These are phyloP conservation scores for Pseudogymnoascus pannorum DNA, from an alignment of 2,329 filamentous ascomycete genomes.

Conservation along the genomic window DNA sequence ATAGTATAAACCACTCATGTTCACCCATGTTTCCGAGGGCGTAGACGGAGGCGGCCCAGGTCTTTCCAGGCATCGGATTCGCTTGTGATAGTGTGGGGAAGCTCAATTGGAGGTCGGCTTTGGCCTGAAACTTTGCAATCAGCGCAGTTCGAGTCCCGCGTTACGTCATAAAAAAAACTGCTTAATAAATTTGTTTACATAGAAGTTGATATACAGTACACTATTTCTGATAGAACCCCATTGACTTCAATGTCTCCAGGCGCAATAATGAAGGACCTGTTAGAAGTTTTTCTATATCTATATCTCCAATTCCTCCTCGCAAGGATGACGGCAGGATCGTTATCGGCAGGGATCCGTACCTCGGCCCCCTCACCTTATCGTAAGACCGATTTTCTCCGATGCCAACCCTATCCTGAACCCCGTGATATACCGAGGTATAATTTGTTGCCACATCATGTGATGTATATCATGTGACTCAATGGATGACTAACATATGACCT, in stretches of 20 bases:
- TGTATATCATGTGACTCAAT: not conserved
- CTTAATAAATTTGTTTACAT: not conserved
- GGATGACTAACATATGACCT: not conserved
- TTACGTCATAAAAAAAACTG: not conserved
- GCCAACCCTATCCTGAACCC: not conserved
- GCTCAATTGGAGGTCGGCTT: constrained; percentile 7
- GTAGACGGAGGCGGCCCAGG: constrained; percentile 6
- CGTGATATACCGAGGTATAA: constrained; percentile 2
- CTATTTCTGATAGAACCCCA: not conserved
- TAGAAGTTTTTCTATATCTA: not conserved
- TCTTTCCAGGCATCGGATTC: constrained; percentile 6
- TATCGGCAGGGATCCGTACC: constrained; percentile 6
- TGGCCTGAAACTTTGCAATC: not conserved
- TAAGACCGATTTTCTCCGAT: not conserved
- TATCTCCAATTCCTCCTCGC: not conserved
- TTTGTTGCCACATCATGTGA: not conserved
- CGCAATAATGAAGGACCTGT: not conserved
- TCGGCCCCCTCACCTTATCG: constrained; percentile 1
- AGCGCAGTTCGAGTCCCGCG: not conserved
- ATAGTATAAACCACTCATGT: not conserved
- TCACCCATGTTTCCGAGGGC: constrained; percentile 3
- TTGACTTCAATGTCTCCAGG: not conserved
- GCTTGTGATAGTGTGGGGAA: constrained; percentile 10
- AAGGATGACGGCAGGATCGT: not conserved
- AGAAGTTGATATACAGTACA: not conserved